phyloP scores from a whole-genome alignment of 768 basidiomycete genomes.

The Naganishia randhawae region DNA sequence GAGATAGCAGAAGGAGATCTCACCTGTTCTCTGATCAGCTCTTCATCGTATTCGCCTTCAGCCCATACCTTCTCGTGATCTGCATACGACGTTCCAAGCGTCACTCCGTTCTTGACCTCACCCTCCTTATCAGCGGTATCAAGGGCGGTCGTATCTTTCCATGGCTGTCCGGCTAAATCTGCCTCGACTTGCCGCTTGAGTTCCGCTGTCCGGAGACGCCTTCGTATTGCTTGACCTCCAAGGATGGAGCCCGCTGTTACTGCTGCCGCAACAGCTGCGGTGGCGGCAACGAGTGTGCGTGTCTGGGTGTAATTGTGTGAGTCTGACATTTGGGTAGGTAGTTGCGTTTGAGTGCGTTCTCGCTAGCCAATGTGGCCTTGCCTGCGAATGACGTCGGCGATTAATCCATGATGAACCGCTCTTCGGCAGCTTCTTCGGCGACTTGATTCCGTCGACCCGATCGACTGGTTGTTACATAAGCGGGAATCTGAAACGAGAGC shows the following conservation, averaged over 20 bases:
- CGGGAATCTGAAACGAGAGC: not conserved
- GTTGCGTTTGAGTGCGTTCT: no score
- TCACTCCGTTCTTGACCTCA: conserved; percentile 2
- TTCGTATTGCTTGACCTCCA: conserved; percentile 46
- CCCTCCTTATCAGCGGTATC: conserved; percentile 6
- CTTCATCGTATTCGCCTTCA: conserved; percentile 58
- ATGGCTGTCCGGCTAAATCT: conserved; percentile 38
- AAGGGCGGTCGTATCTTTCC: conserved; percentile 1
- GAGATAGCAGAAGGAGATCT: conserved; percentile 17
- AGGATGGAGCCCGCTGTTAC: conserved; percentile 48
- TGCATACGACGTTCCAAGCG: not conserved
- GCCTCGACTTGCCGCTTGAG: conserved; percentile 49
- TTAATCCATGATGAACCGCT: no score
- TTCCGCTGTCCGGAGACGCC: conserved; percentile 44
- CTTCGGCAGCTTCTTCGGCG: no score
- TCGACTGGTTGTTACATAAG: not conserved
- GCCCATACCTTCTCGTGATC: conserved; percentile 35
- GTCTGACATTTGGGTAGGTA: conserved; percentile 3
- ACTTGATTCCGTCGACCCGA: not conserved
- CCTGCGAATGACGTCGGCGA: no score
- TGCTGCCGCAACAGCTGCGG: conserved; percentile 39
- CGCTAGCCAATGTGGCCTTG: no score
- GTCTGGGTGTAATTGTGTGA: not conserved
- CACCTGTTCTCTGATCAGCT: conserved; percentile 68
- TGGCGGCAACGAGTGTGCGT: conserved; percentile 36